Conservation (phyloP, 352 stramenopile species). For the Plasmopara muralis region DNA sequence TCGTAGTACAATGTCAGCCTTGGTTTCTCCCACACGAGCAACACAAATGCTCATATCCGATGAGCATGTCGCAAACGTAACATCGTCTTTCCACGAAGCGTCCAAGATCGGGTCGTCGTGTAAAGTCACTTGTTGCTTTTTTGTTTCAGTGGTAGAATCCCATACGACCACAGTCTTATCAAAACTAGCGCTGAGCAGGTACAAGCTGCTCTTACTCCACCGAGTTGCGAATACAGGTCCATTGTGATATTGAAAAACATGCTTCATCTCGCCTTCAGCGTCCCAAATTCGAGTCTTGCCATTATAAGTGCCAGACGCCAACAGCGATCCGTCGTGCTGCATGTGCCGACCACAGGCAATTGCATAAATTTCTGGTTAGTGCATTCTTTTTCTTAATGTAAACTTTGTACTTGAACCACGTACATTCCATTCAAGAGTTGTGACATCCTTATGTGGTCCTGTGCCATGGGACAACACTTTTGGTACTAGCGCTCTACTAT, state of each 20-base stretch:
- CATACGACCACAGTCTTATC: conserved; percentile 84
- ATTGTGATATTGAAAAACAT: conserved; percentile 80
- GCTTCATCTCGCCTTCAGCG: conserved; percentile 68
- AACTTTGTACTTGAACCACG: conserved; percentile 17
- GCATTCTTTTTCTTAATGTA: not conserved
- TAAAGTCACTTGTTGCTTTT: conserved; percentile 92
- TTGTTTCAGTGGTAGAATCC: conserved; percentile 84
- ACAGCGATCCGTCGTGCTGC: conserved; percentile 80
- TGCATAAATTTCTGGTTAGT: conserved; percentile 12
- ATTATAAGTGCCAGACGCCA: conserved; percentile 95
- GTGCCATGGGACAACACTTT: conserved; percentile 77
- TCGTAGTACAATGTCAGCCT: conserved; percentile 76
- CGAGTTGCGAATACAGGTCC: conserved; percentile 79
- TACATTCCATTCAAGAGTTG: conserved; percentile 96
- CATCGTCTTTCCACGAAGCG: conserved; percentile 91
- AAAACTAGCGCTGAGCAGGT: conserved; percentile 73
- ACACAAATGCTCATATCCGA: conserved; percentile 91
- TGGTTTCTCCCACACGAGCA: conserved; percentile 73
- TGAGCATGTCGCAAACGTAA: conserved; percentile 92
- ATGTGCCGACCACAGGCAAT: not conserved
- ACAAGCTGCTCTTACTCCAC: conserved; percentile 74
- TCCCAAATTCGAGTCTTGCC: conserved; percentile 85
- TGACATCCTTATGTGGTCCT: conserved; percentile 95
- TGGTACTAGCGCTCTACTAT: conserved; percentile 28
- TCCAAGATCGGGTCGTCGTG: conserved; percentile 87